These are phyloP conservation scores for Mycosphaerelloides madeirae DNA, from an alignment of 2,329 filamentous ascomycete genomes.

Conservation along the genomic window DNA sequence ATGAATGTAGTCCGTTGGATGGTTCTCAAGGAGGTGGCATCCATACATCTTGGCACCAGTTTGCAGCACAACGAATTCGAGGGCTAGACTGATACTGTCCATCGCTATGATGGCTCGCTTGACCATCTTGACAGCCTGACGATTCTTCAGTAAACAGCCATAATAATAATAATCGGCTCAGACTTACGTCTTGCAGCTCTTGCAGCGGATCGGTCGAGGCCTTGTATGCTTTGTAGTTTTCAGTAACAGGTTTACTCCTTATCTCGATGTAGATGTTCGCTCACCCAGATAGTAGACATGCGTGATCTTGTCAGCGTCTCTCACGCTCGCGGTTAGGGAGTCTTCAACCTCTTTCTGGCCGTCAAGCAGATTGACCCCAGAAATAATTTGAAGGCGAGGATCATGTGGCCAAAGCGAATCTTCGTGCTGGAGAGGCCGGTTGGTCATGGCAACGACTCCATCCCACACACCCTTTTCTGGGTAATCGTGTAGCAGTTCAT, in stretches of 20 bases:
- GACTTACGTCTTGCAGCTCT: slow-evolving; percentile 38
- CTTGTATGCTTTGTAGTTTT: slow-evolving; percentile 35
- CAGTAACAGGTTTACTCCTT: neutral
- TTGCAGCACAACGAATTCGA: slow-evolving; percentile 37
- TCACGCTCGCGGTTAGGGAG: slow-evolving; percentile 32
- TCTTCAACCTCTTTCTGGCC: slow-evolving; percentile 37
- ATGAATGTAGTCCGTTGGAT: slow-evolving; percentile 36
- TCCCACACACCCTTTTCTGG: slow-evolving; percentile 41
- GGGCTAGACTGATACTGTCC: slow-evolving; percentile 33
- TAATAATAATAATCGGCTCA: no score
- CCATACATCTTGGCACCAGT: slow-evolving; percentile 39
- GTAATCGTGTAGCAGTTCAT: slow-evolving; percentile 44
- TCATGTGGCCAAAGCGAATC: slow-evolving; percentile 39
- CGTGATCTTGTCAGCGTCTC: slow-evolving; percentile 37
- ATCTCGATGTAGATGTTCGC: neutral
- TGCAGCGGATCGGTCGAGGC: slow-evolving; percentile 36
- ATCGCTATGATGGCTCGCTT: slow-evolving; percentile 36
- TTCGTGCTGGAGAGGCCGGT: slow-evolving; percentile 37
- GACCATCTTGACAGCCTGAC: slow-evolving; percentile 42
- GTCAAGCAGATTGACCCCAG: slow-evolving; percentile 40
- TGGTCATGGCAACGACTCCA: slow-evolving; percentile 46
- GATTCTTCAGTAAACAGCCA: no score
- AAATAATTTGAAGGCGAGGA: slow-evolving; percentile 39
- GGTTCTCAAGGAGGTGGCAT: slow-evolving; percentile 39
- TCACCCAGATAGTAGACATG: slow-evolving; percentile 39